A percentile compares a stretch with the other conserved stretches of the same genome.
phyloP scores from a whole-genome alignment of 306 rosid genomes.

The Cajanus cajan region DNA sequence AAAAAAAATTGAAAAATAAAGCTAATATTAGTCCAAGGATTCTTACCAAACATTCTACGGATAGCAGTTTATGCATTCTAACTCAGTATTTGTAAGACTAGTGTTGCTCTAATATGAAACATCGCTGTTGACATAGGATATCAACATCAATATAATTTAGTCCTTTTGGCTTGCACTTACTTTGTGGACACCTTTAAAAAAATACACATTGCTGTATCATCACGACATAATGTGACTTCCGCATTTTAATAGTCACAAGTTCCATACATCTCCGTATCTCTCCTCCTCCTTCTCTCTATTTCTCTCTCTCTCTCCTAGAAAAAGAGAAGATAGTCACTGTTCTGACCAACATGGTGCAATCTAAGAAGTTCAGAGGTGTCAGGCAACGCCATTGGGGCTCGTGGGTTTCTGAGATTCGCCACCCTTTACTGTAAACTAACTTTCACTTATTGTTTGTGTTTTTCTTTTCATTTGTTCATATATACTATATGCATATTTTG shows the following conservation, averaged over 20 bases:
- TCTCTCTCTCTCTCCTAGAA: background rate
- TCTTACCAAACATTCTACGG: constrained; percentile 2
- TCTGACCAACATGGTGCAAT: constrained; percentile 49
- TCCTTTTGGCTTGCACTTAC: constrained; percentile 24
- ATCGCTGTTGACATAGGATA: background rate
- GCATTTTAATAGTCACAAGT: constrained; percentile 15
- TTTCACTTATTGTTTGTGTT: background rate
- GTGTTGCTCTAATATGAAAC: background rate
- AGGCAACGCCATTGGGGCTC: constrained; percentile 98
- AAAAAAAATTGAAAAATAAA: background rate
- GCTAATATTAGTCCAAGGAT: background rate
- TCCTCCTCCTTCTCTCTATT: background rate
- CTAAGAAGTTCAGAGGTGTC: constrained; percentile 89
- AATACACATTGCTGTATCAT: constrained; percentile 6
- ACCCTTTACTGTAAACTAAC: constrained; percentile 66
- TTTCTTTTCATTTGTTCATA: background rate
- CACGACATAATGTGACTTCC: constrained; percentile 25
- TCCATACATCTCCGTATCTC: background rate
- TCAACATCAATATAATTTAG: constrained; percentile 25
- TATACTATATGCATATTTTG: background rate
- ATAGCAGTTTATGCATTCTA: background rate
- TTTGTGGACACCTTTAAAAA: constrained; percentile 9
- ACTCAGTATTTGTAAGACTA: background rate
- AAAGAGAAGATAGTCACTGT: background rate
- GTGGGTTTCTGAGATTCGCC: constrained; percentile 96